These are phyloP conservation scores for Allium sativum DNA, from an alignment of 106 monocot species.

Conservation along the genomic window DNA sequence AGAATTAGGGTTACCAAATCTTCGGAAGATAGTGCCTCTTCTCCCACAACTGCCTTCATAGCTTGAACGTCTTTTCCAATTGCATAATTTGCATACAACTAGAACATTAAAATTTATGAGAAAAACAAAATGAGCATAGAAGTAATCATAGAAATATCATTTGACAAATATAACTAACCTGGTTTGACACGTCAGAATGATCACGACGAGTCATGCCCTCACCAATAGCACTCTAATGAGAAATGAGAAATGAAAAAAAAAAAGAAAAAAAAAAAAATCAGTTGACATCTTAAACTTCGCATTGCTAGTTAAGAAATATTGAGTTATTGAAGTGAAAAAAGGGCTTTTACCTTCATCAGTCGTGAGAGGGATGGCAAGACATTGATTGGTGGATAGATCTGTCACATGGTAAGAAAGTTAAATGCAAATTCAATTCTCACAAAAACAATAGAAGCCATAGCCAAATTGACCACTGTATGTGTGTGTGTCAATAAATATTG, in stretches of 20 bases:
- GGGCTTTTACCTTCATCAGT: slow-evolving; percentile 61
- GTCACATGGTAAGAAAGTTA: slow-evolving; percentile 2
- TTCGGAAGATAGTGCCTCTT: slow-evolving; percentile 97
- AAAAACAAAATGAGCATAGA: background rate
- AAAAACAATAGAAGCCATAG: too few species aligned
- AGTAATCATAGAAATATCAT: background rate
- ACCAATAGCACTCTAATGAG: slow-evolving; percentile 87
- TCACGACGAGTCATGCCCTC: slow-evolving; percentile 99
- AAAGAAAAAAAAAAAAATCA: background rate
- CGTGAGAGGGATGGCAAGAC: slow-evolving; percentile 69
- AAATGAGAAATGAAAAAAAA: background rate
- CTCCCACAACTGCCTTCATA: slow-evolving; percentile 99
- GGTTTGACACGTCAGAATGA: slow-evolving; percentile 94
- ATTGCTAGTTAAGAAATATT: background rate
- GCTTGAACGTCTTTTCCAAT: slow-evolving; percentile 99
- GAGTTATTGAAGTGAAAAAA: background rate
- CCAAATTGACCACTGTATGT: too few species aligned
- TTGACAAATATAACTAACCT: slow-evolving; percentile 28
- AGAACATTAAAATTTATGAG: slow-evolving; percentile 3
- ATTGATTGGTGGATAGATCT: slow-evolving; percentile 68
- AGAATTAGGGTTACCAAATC: slow-evolving; percentile 76
- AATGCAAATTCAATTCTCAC: too few species aligned
- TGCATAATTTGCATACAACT: slow-evolving; percentile 98
- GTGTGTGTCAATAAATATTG: too few species aligned
- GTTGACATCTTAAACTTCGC: background rate